Percentiles rank a stretch among this genome's conserved stretches.
These are phyloP conservation scores for Globisporangium radiosum DNA, from an alignment of 352 stramenopile genomes.

Conservation along the genomic window DNA sequence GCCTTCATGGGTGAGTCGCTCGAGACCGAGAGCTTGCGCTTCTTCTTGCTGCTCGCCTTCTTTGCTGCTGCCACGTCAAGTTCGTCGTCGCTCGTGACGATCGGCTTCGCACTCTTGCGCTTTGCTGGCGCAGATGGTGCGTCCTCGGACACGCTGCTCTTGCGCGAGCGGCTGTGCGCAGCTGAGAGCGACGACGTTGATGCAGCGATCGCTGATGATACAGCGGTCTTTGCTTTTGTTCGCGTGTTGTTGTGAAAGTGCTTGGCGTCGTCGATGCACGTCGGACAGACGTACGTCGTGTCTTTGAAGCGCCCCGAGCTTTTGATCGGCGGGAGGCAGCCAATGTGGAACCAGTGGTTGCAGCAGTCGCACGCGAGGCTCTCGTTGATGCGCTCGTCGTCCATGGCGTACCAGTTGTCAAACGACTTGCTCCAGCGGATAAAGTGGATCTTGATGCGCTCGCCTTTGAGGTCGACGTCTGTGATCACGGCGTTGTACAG, in stretches of 20 bases:
- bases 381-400: conserved; percentile 86
- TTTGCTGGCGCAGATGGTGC: conserved; percentile 9
- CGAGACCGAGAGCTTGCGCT: conserved; percentile 34
- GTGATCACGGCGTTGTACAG: conserved; percentile 85
- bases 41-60: conserved; percentile 20
- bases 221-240: conserved; percentile 30
- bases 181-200: background rate
- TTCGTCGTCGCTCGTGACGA: conserved; percentile 33
- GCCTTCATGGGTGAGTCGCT: conserved; percentile 17
- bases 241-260: conserved; percentile 63
- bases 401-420: conserved; percentile 86
- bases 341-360: conserved; percentile 87
- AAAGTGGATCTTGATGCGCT: conserved; percentile 86
- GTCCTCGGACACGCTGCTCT: conserved; percentile 19
- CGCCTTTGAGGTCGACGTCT: conserved; percentile 58
- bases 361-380: conserved; percentile 85
- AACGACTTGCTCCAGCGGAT: conserved; percentile 84
- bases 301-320: conserved; percentile 80
- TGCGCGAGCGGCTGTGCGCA: conserved; percentile 9
- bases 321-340: conserved; percentile 79
- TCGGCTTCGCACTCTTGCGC: conserved; percentile 21
- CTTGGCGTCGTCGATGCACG: conserved; percentile 71
- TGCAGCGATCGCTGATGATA: conserved; percentile 11
- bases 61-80: conserved; percentile 8
- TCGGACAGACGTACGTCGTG: conserved; percentile 79